Evolutionary conservation across 2,329 filamentous ascomycete species (phyloP), one percentile per base, ranked within the genome.

Genomic region (Pseudogymnoascus sp.): DNA sequence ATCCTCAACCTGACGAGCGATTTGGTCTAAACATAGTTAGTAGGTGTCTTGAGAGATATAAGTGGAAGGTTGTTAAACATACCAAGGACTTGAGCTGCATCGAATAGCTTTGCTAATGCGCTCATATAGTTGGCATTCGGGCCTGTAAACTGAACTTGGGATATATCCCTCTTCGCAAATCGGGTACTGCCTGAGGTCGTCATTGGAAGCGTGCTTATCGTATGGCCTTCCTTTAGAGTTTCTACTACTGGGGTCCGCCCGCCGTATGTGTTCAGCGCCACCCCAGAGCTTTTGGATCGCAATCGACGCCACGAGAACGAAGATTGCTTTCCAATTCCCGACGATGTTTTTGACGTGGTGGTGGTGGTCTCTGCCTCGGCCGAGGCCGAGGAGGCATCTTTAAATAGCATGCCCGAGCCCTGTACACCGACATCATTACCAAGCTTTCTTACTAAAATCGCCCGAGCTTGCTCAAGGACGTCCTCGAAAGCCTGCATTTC

Each of bases 1-100:
- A 70, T 97, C 92, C 71, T 96, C 92, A 52, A 96, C 91, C 77
- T 96, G 92, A 65, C 92, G 88, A 59, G 92, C 90, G 72, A 97
- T 92, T 83, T 95, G 90, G 78, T 96, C 91, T 95, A 67, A 37
- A 59, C 1, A 21, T 3, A 26, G 64, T 75, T 61, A 75, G 68
- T 38, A 59, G 48, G 18, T n/a, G n/a, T 13, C 4, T 18, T 13
- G n/a, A 7, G n/a, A 52, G 26, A 19, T 19, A 52, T 30, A 30
- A 15, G 38, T 19, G 38, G 48, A 35, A 3, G 15, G 10, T 12
- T 3, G n/a, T 37, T 45, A 59, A 62, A 75, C 85, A 78, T 81
- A 96, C 94, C 94, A 70, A 99, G 79, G 61, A 92, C 83, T 75
- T 97, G 94, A 59, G 86, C 92, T 65, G 92, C 90, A 75, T 97